Evolutionary conservation across 352 stramenopile genomes (phyloP).

Genomic region (Globisporangium recalcitrans): DNA sequence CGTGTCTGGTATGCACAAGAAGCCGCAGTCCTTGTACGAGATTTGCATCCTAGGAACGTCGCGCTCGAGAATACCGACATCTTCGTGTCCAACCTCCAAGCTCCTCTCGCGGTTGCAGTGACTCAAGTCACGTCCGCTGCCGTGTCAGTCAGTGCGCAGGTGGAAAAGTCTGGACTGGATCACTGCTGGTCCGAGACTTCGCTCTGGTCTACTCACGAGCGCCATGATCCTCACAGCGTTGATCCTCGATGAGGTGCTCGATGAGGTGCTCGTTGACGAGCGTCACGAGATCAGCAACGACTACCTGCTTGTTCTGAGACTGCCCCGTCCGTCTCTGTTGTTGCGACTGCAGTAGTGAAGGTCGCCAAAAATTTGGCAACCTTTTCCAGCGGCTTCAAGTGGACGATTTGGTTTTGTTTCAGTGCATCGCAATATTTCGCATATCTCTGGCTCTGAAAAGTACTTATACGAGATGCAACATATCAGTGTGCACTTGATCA

Average conservation of each 20-base stretch:
- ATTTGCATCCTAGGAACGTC: slow-evolving; percentile 56
- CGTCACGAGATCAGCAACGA: no score
- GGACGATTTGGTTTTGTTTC: background rate
- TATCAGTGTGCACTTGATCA: background rate
- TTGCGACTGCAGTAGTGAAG: no score
- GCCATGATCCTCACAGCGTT: no score
- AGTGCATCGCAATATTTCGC: background rate
- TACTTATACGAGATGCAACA: background rate
- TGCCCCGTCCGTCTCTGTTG: no score
- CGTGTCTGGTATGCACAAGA: slow-evolving; percentile 69
- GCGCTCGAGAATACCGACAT: slow-evolving; percentile 77
- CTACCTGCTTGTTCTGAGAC: no score
- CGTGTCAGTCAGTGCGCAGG: slow-evolving; percentile 29
- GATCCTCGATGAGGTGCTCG: no score
- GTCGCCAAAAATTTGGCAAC: background rate
- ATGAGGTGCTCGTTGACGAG: no score
- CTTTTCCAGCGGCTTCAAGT: background rate
- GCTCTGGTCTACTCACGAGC: slow-evolving; percentile 45
- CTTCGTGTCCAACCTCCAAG: slow-evolving; percentile 56
- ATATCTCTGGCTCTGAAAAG: background rate
- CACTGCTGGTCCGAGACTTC: slow-evolving; percentile 50
- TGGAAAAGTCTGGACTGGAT: slow-evolving; percentile 56
- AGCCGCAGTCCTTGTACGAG: slow-evolving; percentile 63
- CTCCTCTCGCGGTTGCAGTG: slow-evolving; percentile 37
- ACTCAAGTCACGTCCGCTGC: slow-evolving; percentile 40